Conservation (phyloP, 768 basidiomycete genomes). For the Termitomyces bulborhizus region DNA sequence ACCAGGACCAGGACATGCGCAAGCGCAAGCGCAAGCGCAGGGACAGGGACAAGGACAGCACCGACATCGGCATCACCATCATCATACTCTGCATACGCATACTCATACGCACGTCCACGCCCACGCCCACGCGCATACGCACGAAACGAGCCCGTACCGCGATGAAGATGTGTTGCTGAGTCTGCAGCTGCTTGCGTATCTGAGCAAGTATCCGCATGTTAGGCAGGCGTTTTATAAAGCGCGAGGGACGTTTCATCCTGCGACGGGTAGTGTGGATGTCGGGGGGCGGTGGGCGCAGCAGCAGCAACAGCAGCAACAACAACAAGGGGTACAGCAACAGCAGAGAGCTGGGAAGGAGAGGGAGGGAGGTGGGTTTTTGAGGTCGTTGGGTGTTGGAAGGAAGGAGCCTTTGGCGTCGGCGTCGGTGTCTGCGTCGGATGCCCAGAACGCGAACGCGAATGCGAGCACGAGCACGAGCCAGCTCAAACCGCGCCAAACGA, state of each 20-base stretch:
- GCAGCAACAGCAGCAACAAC: constrained; percentile 5
- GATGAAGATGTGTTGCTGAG: constrained; percentile 92
- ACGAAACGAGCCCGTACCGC: constrained; percentile 65
- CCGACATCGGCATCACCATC: neutral
- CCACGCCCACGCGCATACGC: constrained; percentile 8
- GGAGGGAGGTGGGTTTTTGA: no score
- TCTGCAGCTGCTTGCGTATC: constrained; percentile 90
- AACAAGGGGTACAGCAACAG: no score
- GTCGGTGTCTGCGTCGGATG: no score
- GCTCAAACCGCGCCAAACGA: constrained; percentile 50
- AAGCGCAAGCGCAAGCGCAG: neutral
- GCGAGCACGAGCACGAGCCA: no score
- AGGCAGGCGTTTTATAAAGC: constrained; percentile 93
- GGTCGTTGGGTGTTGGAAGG: no score
- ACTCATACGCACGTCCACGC: neutral
- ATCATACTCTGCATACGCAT: neutral
- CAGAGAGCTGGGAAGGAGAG: no score
- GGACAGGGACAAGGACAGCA: neutral
- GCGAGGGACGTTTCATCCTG: constrained; percentile 76
- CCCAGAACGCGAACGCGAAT: no score
- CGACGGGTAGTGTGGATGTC: constrained; percentile 54
- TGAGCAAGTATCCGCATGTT: constrained; percentile 97
- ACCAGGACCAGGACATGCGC: neutral
- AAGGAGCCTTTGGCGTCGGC: no score
- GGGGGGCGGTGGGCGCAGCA: constrained; percentile 23